Conservation (phyloP, 164 flowering plant species). For the Brasenia schreberi region DNA sequence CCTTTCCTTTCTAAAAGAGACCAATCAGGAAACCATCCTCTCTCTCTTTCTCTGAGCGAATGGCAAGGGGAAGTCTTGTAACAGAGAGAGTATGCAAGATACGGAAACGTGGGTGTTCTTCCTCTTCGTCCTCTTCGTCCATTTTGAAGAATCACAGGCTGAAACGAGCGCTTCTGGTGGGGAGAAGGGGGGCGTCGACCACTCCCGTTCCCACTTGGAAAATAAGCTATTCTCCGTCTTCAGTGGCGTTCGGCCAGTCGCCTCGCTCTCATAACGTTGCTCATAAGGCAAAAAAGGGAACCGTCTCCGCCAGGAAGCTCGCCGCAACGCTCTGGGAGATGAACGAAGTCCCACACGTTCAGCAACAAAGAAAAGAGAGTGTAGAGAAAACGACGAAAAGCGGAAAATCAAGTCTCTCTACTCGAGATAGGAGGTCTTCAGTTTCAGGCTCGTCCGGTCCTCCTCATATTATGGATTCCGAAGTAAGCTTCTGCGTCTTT, state of each 20-base stretch:
- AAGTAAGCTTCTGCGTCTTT: conserved; percentile 29
- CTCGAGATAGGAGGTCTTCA: conserved; percentile 28
- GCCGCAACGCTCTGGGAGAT: conserved; percentile 97
- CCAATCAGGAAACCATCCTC: too few relatives aligned
- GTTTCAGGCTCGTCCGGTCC: conserved; percentile 60
- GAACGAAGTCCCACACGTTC: conserved; percentile 56
- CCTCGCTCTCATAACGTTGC: conserved; percentile 30
- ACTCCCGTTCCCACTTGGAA: conserved; percentile 82
- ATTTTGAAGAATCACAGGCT: conserved; percentile 47
- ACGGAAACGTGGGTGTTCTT: conserved; percentile 73
- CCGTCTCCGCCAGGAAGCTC: conserved; percentile 85
- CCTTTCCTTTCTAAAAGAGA: too few relatives aligned
- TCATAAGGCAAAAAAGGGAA: conserved; percentile 20
- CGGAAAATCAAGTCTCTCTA: conserved; percentile 21
- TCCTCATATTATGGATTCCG: conserved; percentile 79
- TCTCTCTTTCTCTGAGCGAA: not conserved
- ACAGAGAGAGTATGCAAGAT: conserved; percentile 41
- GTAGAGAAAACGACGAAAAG: conserved; percentile 18
- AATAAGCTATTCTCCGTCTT: conserved; percentile 31
- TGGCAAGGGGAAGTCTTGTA: conserved; percentile 29
- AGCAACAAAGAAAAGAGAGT: conserved; percentile 11
- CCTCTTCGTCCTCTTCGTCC: conserved; percentile 67
- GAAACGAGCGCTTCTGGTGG: conserved; percentile 60
- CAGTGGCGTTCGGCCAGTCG: conserved; percentile 17
- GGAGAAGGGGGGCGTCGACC: conserved; percentile 51